These are phyloP conservation scores for Cerrena zonata DNA, from an alignment of 1,284 basidiomycete genomes.

Conservation along the genomic window DNA sequence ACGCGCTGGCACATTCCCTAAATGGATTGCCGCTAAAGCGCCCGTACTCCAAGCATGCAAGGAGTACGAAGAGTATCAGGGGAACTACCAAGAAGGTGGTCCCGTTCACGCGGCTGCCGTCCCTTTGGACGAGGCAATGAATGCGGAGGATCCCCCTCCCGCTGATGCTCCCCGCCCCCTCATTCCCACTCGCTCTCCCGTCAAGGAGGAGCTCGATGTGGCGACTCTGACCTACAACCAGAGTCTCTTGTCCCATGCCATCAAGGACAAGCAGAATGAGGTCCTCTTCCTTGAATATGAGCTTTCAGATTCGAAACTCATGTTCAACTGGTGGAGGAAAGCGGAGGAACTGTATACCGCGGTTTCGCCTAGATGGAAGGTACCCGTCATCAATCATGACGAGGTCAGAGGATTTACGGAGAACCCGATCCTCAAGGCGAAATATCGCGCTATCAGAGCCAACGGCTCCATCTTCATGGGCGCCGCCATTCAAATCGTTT, in stretches of 20 bases:
- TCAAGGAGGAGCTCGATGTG: too few species aligned
- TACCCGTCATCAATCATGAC: neutral
- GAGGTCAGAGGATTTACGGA: neutral
- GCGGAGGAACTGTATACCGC: neutral
- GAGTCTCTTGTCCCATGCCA: too few species aligned
- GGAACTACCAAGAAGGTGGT: neutral
- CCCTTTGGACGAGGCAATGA: neutral
- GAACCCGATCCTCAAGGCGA: neutral
- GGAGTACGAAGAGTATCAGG: neutral
- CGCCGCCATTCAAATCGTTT: neutral
- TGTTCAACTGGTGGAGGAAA: too few species aligned
- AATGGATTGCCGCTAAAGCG: neutral
- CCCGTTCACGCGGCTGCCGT: neutral
- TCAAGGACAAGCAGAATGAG: too few species aligned
- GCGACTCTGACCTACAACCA: too few species aligned
- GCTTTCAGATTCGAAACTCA: too few species aligned
- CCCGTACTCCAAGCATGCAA: neutral
- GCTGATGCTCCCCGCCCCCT: neutral
- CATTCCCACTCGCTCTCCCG: too few species aligned
- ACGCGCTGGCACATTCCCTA: too few species aligned
- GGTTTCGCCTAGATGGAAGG: neutral
- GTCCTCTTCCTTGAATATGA: too few species aligned
- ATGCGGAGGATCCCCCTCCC: neutral
- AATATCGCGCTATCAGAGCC: too few species aligned
- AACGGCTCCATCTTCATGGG: too few species aligned